Evolutionary conservation across 208 protist genomes (phyloP).

Genomic region (Leptomonas seymouri): DNA sequence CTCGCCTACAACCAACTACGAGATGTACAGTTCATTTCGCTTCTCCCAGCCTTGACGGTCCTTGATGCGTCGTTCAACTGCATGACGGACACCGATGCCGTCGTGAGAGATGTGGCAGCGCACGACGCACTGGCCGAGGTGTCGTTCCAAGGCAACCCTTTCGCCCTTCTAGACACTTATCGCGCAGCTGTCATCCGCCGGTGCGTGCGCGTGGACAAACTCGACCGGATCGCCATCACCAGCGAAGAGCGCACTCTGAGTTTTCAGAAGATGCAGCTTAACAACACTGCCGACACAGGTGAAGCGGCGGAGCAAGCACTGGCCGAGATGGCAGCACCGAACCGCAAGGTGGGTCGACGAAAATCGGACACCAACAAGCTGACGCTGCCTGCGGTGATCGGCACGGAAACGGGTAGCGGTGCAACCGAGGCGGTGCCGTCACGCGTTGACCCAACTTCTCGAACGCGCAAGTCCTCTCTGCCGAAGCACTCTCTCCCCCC

Average conservation of each 20-base stretch:
- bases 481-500: not conserved
- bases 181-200: constrained; percentile 37
- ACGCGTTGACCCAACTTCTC: not conserved
- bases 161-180: constrained; percentile 71
- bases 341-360: not conserved
- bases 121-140: constrained; percentile 65
- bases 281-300: not conserved
- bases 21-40: constrained; percentile 44
- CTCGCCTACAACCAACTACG: constrained; percentile 68
- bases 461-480: not conserved
- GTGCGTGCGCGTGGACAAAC: constrained; percentile 55
- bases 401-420: not conserved
- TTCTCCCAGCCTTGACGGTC: constrained; percentile 58
- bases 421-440: not conserved
- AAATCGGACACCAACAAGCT: constrained; percentile 2
- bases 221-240: constrained; percentile 59
- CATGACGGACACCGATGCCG: constrained; percentile 43
- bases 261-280: constrained; percentile 2
- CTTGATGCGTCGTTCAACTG: constrained; percentile 76
- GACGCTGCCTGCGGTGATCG: not conserved
- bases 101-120: constrained; percentile 33
- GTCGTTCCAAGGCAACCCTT: constrained; percentile 66
- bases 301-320: not conserved
- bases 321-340: not conserved
- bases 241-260: constrained; percentile 43